These are phyloP conservation scores for Fusarium paranaense DNA, from an alignment of 2,329 filamentous ascomycete genomes.

Conservation along the genomic window DNA sequence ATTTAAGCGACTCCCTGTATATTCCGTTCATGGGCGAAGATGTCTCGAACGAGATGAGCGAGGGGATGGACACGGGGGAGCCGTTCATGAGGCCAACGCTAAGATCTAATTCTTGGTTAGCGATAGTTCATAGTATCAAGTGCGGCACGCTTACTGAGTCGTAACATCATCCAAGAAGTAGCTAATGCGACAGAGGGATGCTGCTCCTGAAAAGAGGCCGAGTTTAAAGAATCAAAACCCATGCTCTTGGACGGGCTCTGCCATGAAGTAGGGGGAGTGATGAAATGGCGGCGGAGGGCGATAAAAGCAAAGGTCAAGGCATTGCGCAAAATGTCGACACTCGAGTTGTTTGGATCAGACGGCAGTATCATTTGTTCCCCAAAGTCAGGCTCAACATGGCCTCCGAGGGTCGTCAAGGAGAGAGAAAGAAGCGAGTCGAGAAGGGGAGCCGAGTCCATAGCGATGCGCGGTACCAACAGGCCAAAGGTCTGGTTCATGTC, in stretches of 20 bases:
- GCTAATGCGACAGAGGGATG: conserved; percentile 27
- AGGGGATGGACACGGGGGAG: conserved; percentile 41
- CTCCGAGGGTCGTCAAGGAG: conserved; percentile 31
- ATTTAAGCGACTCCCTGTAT: conserved; percentile 35
- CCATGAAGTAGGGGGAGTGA: conserved; percentile 35
- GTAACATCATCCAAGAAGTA: conserved; percentile 41
- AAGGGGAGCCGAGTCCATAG: conserved; percentile 40
- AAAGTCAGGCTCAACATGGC: conserved; percentile 18
- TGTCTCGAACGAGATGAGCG: conserved; percentile 29
- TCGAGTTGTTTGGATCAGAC: conserved; percentile 14
- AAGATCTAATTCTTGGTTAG: conserved; percentile 36
- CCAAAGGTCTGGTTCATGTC: conserved; percentile 56
- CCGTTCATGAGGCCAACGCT: conserved; percentile 44
- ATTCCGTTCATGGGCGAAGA: conserved; percentile 33
- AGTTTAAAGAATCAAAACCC: conserved; percentile 26
- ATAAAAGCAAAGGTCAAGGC: conserved; percentile 26
- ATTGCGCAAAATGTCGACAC: conserved; percentile 10
- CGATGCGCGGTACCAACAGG: conserved; percentile 49
- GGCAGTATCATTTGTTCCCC: conserved; percentile 5
- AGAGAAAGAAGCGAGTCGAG: conserved; percentile 45
- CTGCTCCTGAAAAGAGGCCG: conserved; percentile 26
- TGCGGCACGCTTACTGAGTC: conserved; percentile 39
- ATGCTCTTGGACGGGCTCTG: conserved; percentile 30
- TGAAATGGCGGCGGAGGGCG: conserved; percentile 27
- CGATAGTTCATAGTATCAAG: not conserved